A percentile compares a stretch with the other conserved stretches of the same genome.
Evolutionary conservation across 1,284 basidiomycete species (phyloP).

Genomic region (Melampsora larici-populina): DNA sequence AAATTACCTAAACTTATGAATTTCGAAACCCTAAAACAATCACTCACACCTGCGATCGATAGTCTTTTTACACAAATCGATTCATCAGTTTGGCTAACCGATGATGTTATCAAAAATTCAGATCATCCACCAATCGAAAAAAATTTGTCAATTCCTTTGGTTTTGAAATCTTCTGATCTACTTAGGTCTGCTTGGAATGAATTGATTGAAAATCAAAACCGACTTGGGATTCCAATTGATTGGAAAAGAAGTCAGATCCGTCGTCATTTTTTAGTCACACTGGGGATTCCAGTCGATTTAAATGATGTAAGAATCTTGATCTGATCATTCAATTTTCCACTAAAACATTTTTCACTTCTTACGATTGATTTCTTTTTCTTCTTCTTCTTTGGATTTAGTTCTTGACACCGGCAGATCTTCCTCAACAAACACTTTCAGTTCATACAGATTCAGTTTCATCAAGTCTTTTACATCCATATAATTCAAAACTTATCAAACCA

Average conservation of each 20-base stretch:
- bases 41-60: constrained; percentile 6
- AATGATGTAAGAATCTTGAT: constrained; percentile 29
- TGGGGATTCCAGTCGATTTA: constrained; percentile 35
- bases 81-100: background rate
- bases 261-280: constrained; percentile 20
- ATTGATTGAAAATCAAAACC: constrained; percentile 8
- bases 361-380: background rate
- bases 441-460: background rate
- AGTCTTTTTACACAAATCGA: background rate
- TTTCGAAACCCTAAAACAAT: background rate
- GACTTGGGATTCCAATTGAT: constrained; percentile 19
- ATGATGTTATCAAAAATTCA: too few species aligned
- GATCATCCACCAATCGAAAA: too few species aligned
- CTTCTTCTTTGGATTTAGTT: too few species aligned
- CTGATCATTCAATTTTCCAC: background rate
- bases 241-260: constrained; percentile 41
- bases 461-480: too few species aligned
- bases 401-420: constrained; percentile 8
- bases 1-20: constrained; percentile 15
- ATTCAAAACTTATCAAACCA: background rate
- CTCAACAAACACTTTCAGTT: background rate
- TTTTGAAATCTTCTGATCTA: constrained; percentile 16
- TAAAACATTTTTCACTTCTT: background rate
- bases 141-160: constrained; percentile 12
- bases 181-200: constrained; percentile 20